Base-by-base conservation (phyloP, 1,284 basidiomycete genomes). In the Cutaneotrichosporon sp. region DNA sequence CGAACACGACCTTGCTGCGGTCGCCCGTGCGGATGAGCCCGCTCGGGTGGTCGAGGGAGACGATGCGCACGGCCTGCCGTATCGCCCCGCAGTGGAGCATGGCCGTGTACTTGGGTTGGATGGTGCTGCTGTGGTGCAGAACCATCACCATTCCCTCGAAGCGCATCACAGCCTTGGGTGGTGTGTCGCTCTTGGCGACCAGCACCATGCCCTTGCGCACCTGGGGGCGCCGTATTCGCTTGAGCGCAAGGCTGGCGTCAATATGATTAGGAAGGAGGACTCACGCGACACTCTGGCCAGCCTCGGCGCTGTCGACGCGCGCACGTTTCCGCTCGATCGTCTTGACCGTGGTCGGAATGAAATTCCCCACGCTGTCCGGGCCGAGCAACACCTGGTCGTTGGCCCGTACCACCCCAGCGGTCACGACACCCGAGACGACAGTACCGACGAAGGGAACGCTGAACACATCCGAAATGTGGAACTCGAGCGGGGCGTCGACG, bases 181-280 rank as follows among this genome's bases (percentile, higher is more conserved):
- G 88, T 22, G 81, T 82, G 8, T 95, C 92, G 1, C 86, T 86
- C 77, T 88, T 91, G 58, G 87, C 87, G 0, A 94, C 87, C 36
- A 97, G 81, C 3, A 95, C 90, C 94, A 95, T 95, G 11, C 93
- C 95, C 80, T 98, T 99, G 61, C 97, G 84, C 9, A 98, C 88
- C 50, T 89, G 87, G 9, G 87, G 85, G 56, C 92, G 82, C 55
- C 90, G 85, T 64, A 97, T 88, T 55, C 92, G 85, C 82, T 99
- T 99, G 27, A 99, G 81, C 5, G 95, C 97, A 59, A 97, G 84
- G 0, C 79, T 80, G 57, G 24, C n/a, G 47, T 66, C 52, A 62
- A 58, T 16, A 24, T 1, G 2, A 27, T 3, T 6, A 16, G 4
- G 24, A 7, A 11, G 16, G 8, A 18, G 11, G 25, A 69, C 74